Percentiles rank a stretch among this genome's conserved stretches.
These are phyloP conservation scores for Penicillium rolfsii DNA, from an alignment of 2,329 filamentous ascomycete species.

Conservation along the genomic window DNA sequence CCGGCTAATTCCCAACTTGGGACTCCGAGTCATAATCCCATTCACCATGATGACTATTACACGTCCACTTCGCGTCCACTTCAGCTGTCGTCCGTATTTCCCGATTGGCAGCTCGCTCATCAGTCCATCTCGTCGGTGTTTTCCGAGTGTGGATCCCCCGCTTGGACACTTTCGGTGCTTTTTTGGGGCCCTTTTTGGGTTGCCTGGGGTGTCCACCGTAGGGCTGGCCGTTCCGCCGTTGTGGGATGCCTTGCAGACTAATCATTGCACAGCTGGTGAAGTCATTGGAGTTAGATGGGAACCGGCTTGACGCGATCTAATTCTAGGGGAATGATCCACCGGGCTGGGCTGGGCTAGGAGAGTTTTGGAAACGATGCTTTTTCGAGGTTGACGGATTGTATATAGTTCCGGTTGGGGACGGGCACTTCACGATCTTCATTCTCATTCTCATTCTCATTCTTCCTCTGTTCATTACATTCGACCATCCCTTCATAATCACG, in stretches of 20 bases:
- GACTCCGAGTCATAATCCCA: background rate
- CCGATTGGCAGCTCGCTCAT: slow-evolving; percentile 10
- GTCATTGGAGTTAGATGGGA: background rate
- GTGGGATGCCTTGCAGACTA: slow-evolving; percentile 17
- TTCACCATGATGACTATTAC: background rate
- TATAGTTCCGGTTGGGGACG: slow-evolving; percentile 6
- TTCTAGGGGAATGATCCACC: background rate
- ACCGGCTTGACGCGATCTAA: background rate
- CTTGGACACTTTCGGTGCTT: no score
- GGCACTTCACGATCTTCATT: background rate
- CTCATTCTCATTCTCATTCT: background rate
- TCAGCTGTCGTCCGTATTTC: slow-evolving; percentile 18
- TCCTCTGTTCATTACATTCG: background rate
- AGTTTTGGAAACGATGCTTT: background rate
- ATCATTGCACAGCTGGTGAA: background rate
- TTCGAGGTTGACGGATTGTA: background rate
- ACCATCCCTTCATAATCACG: background rate
- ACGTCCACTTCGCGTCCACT: background rate
- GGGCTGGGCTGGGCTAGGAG: background rate
- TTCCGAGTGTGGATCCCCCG: slow-evolving; percentile 18
- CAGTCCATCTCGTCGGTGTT: slow-evolving; percentile 18
- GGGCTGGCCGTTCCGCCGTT: slow-evolving; percentile 24
- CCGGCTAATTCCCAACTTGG: no score
- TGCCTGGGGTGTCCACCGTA: slow-evolving; percentile 26
- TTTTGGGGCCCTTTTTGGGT: background rate